These are phyloP conservation scores for Stentor roeselii DNA, from an alignment of 73 alveolate species.

Conservation along the genomic window DNA sequence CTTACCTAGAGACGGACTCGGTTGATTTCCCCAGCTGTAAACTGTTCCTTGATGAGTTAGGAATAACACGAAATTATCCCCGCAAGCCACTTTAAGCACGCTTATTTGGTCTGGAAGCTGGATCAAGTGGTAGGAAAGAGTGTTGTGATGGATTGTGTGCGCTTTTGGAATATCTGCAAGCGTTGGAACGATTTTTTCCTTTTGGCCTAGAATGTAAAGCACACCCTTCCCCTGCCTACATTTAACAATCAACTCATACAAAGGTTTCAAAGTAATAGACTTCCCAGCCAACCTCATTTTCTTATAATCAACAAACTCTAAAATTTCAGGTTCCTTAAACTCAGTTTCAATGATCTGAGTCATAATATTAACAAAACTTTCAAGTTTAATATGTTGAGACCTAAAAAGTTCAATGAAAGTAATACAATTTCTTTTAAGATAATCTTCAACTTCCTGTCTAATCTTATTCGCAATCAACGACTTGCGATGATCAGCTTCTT, in stretches of 20 bases:
- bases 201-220: not conserved
- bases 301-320: not conserved
- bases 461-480: not conserved
- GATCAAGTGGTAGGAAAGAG: not conserved
- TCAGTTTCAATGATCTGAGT: not conserved
- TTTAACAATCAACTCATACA: not conserved
- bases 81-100: not conserved
- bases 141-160: not conserved
- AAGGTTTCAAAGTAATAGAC: not conserved
- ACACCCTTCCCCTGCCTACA: not conserved
- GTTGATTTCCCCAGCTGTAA: not conserved
- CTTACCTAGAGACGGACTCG: not conserved
- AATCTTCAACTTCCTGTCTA: not conserved
- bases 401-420: not conserved
- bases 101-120: not conserved
- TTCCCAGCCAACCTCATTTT: slow-evolving; percentile 11
- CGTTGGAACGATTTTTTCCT: not conserved
- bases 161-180: not conserved
- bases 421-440: not conserved
- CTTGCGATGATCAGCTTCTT: not conserved
- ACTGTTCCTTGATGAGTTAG: not conserved
- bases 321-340: not conserved
- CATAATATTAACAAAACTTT: slow-evolving; percentile 13
- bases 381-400: not conserved
- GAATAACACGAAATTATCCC: not conserved